Base-by-base conservation (phyloP, 1,284 basidiomycete genomes). In the Apiotrichum mycotoxinovorans region DNA sequence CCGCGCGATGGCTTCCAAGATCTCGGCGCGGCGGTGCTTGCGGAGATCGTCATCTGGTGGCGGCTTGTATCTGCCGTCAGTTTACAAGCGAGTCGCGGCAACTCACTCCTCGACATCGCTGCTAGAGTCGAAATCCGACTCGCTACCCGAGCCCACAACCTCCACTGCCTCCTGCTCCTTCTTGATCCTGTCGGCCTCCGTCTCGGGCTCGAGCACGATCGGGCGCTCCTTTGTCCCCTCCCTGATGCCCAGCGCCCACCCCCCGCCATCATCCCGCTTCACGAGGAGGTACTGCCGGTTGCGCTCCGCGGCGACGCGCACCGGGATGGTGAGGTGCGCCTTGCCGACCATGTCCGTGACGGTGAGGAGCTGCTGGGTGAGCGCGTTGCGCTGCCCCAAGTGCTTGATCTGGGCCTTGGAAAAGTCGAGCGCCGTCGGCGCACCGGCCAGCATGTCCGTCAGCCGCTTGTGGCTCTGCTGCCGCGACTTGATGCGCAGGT, bases 321-420 rank as follows among this genome's bases (percentile, higher is more conserved):
- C 83, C 26, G 94, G 92, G 50, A 97, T 95, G 1, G 87, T 86
- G 49, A 96, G 83, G 71, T 81, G 76, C 0, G 91, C 89, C 66
- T 87, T 88, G 52, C 92, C 91, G 52, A 98, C 91, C 63, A 82
- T 89, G 78, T 98, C 94, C 2, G 93, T 97, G 20, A 97, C 95
- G 35, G 84, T 85, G 38, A 98, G 80, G n/a, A 98, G 83, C 69
- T 96, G 91, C 68, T 98, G 96, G 0, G 96, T 98, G 57, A 98
- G 81, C 2, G 86, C 76, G 72, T 99, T 99, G 37, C 96, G 82
- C 72, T 95, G 88, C 65, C 87, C 85, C 25, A 99, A 81, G 64
- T 91, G 89, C 73, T 86, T 83, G 74, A 97, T 96, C 75, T 99
- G 96, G 58, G 94, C 88, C 67, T 87, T 89, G 0, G 91, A 95